Percentiles rank a stretch among this genome's conserved stretches.
These are phyloP conservation scores for Exophiala mesophila DNA, from an alignment of 2,329 filamentous ascomycete species.

Conservation along the genomic window DNA sequence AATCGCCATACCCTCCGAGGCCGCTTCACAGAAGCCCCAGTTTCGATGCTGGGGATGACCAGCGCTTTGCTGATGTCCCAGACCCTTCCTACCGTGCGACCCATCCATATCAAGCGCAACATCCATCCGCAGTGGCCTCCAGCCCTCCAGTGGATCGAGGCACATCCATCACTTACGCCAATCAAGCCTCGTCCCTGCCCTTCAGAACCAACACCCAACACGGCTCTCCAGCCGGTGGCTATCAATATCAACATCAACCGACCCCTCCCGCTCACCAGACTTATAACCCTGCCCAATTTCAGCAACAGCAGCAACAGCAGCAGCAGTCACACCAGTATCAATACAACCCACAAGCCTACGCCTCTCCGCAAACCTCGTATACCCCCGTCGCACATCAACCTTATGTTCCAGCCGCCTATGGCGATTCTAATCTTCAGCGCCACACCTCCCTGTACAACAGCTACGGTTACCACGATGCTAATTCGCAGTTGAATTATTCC, in stretches of 20 bases:
- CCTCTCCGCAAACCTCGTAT: slow-evolving; percentile 14
- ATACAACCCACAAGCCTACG: slow-evolving; percentile 69
- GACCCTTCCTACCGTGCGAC: slow-evolving; percentile 18
- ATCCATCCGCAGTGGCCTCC: slow-evolving; percentile 3
- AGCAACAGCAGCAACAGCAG: slow-evolving; percentile 39
- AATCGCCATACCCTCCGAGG: slow-evolving; percentile 29
- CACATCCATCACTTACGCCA: slow-evolving; percentile 12
- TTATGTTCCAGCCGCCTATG: slow-evolving; percentile 49
- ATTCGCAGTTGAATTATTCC: slow-evolving; percentile 29
- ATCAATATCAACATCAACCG: slow-evolving; percentile 46
- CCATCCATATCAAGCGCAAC: slow-evolving; percentile 15
- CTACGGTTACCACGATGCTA: slow-evolving; percentile 26
- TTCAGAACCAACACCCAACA: slow-evolving; percentile 41
- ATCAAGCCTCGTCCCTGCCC: slow-evolving; percentile 32
- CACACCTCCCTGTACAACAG: slow-evolving; percentile 22
- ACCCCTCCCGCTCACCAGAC: slow-evolving; percentile 36
- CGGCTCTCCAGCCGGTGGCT: slow-evolving; percentile 38
- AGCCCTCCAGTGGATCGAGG: slow-evolving; percentile 34
- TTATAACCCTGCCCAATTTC: slow-evolving; percentile 60
- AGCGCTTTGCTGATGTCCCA: slow-evolving; percentile 43
- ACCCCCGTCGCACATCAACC: slow-evolving; percentile 35
- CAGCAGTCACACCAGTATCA: slow-evolving; percentile 44
- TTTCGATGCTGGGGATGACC: slow-evolving; percentile 73
- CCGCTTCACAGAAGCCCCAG: slow-evolving; percentile 57
- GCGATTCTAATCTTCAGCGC: slow-evolving; percentile 27